Percentiles rank a stretch among this genome's conserved stretches.
These are phyloP conservation scores for Pleomassaria siparia DNA, from an alignment of 2,329 filamentous ascomycete species.

Conservation along the genomic window DNA sequence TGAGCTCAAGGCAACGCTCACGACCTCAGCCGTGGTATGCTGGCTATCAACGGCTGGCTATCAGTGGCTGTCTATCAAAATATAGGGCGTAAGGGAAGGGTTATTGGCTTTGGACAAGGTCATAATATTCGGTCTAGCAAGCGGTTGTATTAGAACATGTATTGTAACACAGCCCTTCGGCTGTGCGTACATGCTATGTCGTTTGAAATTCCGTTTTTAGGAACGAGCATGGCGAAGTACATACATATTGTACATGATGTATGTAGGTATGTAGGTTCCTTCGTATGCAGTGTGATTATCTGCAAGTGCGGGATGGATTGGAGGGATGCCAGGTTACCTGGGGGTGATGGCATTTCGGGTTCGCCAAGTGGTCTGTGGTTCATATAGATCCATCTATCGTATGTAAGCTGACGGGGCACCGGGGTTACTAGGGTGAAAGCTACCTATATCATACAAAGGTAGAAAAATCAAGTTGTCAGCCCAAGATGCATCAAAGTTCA, in stretches of 20 bases:
- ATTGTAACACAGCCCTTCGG: too few relatives aligned
- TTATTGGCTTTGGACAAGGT: too few relatives aligned
- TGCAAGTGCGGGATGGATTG: slow-evolving; percentile 16
- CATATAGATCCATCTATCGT: background rate
- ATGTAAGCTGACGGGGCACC: slow-evolving; percentile 7
- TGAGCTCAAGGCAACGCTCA: too few relatives aligned
- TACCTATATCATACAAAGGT: slow-evolving; percentile 1
- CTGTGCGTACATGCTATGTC: too few relatives aligned
- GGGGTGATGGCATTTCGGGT: slow-evolving; percentile 6
- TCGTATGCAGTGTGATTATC: slow-evolving; percentile 17
- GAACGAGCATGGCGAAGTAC: slow-evolving; percentile 6
- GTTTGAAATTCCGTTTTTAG: slow-evolving; percentile 4
- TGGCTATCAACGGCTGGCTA: too few relatives aligned
- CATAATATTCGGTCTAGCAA: too few relatives aligned
- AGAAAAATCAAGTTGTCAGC: slow-evolving; percentile 2
- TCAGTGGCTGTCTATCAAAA: too few relatives aligned
- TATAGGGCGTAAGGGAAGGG: too few relatives aligned
- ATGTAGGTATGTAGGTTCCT: too few relatives aligned
- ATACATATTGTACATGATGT: too few relatives aligned
- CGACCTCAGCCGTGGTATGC: too few relatives aligned
- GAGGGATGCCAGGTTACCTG: slow-evolving; percentile 13
- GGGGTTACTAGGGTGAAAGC: background rate
- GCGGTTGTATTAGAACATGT: too few relatives aligned
- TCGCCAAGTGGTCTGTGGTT: background rate
- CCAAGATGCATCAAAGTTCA: background rate